A percentile compares a stretch with the other conserved stretches of the same genome.
Conservation (phyloP, 768 basidiomycete genomes). For the Amanita phalloides region DNA sequence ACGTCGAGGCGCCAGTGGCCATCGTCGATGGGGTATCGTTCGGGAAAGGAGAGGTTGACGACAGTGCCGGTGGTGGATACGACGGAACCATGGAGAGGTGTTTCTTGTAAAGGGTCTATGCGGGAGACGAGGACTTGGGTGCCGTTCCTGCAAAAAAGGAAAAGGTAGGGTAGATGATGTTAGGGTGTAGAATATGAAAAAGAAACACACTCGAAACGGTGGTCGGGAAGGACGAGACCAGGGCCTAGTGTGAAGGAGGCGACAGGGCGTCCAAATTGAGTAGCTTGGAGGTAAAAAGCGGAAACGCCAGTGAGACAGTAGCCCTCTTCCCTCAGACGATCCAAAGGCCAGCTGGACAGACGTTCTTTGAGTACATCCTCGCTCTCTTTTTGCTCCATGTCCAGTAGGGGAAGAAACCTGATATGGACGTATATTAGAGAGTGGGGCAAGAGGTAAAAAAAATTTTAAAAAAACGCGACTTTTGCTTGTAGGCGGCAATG, state of each 20-base stretch:
- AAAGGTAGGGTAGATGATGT: no score
- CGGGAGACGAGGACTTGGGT: conserved; percentile 57
- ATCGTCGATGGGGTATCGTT: conserved; percentile 30
- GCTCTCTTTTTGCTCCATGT: conserved; percentile 54
- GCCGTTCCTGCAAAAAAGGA: conserved; percentile 42
- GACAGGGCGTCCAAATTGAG: conserved; percentile 51
- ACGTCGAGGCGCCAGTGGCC: conserved; percentile 63
- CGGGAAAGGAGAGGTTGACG: conserved; percentile 47
- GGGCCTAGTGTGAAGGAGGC: conserved; percentile 59
- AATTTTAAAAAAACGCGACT: conserved; percentile 23
- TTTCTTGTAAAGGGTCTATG: conserved; percentile 48
- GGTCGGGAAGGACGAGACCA: conserved; percentile 49
- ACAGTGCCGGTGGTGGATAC: conserved; percentile 37
- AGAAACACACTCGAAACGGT: conserved; percentile 60
- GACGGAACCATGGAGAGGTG: conserved; percentile 43
- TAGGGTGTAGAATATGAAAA: background rate
- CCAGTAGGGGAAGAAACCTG: conserved; percentile 29
- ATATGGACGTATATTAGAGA: background rate
- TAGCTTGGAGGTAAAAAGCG: conserved; percentile 61
- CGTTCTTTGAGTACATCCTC: conserved; percentile 51
- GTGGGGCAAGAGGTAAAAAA: background rate
- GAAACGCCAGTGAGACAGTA: conserved; percentile 57
- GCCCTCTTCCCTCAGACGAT: conserved; percentile 54
- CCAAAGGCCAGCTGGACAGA: conserved; percentile 55
- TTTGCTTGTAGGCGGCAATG: conserved; percentile 40